Evolutionary conservation across 108 stramenopile species (phyloP).

Genomic region (Cyclostephanos tholiformis): DNA sequence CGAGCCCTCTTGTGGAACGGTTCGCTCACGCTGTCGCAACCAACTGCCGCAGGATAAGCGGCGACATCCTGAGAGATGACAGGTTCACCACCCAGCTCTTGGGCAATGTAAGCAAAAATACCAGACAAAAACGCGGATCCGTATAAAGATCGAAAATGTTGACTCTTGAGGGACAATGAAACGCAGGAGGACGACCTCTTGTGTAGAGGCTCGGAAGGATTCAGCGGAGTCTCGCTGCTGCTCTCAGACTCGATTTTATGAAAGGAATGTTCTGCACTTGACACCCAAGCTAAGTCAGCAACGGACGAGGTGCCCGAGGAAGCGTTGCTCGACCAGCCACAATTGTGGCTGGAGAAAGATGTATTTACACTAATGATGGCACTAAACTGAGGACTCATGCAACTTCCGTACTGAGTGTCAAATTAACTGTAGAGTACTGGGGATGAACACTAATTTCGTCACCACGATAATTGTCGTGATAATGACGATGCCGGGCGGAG

Average conservation of each 20-base stretch:
- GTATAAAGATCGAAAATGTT: conserved; percentile 42
- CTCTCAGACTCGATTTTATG: conserved; percentile 33
- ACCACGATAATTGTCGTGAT: no score
- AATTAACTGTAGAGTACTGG: conserved; percentile 41
- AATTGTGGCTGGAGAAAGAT: conserved; percentile 19
- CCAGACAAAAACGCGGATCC: conserved; percentile 17
- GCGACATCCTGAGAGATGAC: not conserved
- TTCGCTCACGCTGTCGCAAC: conserved; percentile 9
- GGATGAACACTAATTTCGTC: conserved; percentile 11
- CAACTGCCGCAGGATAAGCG: not conserved
- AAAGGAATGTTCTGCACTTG: conserved; percentile 8
- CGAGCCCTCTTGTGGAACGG: conserved; percentile 33
- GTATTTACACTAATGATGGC: conserved; percentile 26
- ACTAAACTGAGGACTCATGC: conserved; percentile 58
- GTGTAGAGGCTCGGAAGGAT: conserved; percentile 12
- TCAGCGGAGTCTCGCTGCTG: conserved; percentile 6
- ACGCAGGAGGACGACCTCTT: conserved; percentile 35
- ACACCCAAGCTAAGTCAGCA: conserved; percentile 16
- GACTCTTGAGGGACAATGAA: conserved; percentile 14
- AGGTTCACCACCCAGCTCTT: conserved; percentile 24
- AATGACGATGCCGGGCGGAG: no score
- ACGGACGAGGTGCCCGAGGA: conserved; percentile 29
- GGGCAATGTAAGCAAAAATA: conserved; percentile 46
- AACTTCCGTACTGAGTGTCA: conserved; percentile 50
- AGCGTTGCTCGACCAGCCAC: conserved; percentile 34